A percentile compares a stretch with the other conserved stretches of the same genome.
Conservation (phyloP, 2,329 filamentous ascomycete genomes). For the Stachybotrys chartarum region DNA sequence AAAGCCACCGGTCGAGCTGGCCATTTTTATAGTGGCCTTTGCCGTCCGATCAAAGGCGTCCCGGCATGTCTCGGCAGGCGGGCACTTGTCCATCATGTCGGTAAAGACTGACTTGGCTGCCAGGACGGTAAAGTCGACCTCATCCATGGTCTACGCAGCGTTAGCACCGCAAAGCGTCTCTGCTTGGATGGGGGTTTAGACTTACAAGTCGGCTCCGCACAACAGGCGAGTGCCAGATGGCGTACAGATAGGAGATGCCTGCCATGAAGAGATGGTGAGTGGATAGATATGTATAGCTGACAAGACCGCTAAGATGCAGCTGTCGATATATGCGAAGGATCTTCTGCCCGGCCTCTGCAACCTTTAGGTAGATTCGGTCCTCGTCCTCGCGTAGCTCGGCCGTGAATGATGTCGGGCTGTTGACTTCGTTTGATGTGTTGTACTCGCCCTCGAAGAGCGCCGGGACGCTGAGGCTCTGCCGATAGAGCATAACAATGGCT, state of each 20-base stretch:
- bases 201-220: slow-evolving; percentile 80
- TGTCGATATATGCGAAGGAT: slow-evolving; percentile 87
- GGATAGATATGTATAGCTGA: slow-evolving; percentile 93
- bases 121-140: slow-evolving; percentile 94
- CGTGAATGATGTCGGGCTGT: slow-evolving; percentile 54
- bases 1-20: slow-evolving; percentile 78
- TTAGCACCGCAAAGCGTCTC: slow-evolving; percentile 1
- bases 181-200: slow-evolving; percentile 7
- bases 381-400: slow-evolving; percentile 71
- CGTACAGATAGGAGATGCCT: slow-evolving; percentile 91
- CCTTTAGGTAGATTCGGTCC: slow-evolving; percentile 86
- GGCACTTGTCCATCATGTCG: slow-evolving; percentile 90
- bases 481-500: slow-evolving; percentile 89
- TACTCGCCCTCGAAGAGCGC: slow-evolving; percentile 77
- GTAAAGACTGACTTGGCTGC: slow-evolving; percentile 88
- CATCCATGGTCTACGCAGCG: slow-evolving; percentile 64
- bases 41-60: slow-evolving; percentile 94
- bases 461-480: slow-evolving; percentile 82
- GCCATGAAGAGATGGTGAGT: slow-evolving; percentile 98
- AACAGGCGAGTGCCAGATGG: slow-evolving; percentile 90
- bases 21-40: slow-evolving; percentile 94
- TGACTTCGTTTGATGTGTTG: slow-evolving; percentile 56
- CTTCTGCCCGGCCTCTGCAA: slow-evolving; percentile 90
- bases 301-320: slow-evolving; percentile 76
- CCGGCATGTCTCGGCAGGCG: slow-evolving; percentile 86